Evolutionary conservation across 106 monocot species (phyloP).

Genomic region (Vanilla planifolia): DNA sequence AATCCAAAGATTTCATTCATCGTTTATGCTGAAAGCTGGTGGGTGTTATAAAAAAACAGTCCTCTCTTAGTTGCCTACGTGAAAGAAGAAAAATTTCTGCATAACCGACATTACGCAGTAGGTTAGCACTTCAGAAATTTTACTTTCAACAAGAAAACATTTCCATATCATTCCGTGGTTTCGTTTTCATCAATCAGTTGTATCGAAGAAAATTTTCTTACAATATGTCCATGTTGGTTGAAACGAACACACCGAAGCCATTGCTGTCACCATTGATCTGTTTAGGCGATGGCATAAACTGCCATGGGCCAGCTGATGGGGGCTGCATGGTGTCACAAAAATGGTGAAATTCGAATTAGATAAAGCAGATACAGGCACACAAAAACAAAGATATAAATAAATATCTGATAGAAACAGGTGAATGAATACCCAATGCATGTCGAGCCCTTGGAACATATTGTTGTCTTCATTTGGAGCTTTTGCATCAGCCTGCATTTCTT

Average conservation of each 20-base stretch:
- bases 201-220: background rate
- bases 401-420: background rate
- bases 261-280: constrained; percentile 6
- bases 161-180: too few species aligned
- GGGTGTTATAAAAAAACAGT: too few species aligned
- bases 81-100: too few species aligned
- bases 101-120: too few species aligned
- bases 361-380: background rate
- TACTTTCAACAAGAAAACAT: too few species aligned
- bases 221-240: background rate
- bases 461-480: background rate
- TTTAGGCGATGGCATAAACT: background rate
- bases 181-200: too few species aligned
- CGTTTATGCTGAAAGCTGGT: too few species aligned
- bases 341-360: background rate
- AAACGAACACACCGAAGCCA: constrained; percentile 1
- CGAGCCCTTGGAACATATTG: constrained; percentile 3
- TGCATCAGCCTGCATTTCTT: background rate
- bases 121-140: too few species aligned
- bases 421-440: constrained; percentile 5
- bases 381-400: too few species aligned
- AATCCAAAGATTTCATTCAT: too few species aligned
- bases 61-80: too few species aligned
- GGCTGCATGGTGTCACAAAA: constrained; percentile 1
- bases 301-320: background rate